A percentile compares a stretch with the other conserved stretches of the same genome.
These are phyloP conservation scores for Articulospora tetracladia DNA, from an alignment of 495 filamentous ascomycete species.

Conservation along the genomic window DNA sequence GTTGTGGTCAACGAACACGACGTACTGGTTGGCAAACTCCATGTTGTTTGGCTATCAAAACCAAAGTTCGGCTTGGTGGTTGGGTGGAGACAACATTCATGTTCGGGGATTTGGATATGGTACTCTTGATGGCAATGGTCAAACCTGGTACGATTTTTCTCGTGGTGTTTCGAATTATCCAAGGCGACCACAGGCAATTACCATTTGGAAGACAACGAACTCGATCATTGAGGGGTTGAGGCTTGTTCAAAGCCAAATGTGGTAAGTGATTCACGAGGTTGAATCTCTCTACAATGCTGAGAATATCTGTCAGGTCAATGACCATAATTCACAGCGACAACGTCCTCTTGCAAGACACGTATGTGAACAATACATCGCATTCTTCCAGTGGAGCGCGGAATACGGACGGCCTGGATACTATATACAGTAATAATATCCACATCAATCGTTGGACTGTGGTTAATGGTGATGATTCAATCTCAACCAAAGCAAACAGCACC, in stretches of 20 bases:
- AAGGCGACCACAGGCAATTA: constrained; percentile 40
- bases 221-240: constrained; percentile 32
- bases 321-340: constrained; percentile 28
- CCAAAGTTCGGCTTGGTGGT: constrained; percentile 42
- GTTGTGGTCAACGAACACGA: constrained; percentile 37
- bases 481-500: constrained; percentile 38
- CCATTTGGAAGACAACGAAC: constrained; percentile 34
- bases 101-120: constrained; percentile 36
- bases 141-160: constrained; percentile 40
- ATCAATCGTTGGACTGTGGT: constrained; percentile 32
- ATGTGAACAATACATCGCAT: constrained; percentile 34
- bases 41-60: constrained; percentile 42
- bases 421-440: constrained; percentile 30
- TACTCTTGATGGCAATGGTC: constrained; percentile 44
- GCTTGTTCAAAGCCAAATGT: constrained; percentile 44
- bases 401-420: constrained; percentile 40
- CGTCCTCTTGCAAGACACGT: constrained; percentile 37
- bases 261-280: constrained; percentile 21
- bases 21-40: constrained; percentile 42
- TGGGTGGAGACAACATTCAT: constrained; percentile 40
- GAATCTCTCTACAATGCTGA: background rate
- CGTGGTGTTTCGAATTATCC: constrained; percentile 37
- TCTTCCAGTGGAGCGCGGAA: constrained; percentile 19
- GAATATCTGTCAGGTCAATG: constrained; percentile 10
- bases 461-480: constrained; percentile 36